phyloP scores from a whole-genome alignment of 768 basidiomycete genomes.

The Collybiopsis luxurians region DNA sequence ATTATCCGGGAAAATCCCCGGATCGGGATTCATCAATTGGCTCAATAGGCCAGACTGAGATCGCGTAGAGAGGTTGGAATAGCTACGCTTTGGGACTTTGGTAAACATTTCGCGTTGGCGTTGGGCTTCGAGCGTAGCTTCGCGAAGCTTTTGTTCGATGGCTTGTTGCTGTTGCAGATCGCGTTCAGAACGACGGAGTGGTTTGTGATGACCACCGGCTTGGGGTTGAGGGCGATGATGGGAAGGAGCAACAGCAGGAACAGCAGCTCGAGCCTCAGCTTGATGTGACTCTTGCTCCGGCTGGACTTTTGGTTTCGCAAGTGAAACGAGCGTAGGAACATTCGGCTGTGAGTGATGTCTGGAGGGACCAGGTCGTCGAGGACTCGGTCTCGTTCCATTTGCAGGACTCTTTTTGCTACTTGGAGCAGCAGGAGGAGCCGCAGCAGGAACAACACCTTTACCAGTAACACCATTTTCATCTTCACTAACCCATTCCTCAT shows the following conservation, averaged over 20 bases:
- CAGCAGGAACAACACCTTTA: not conserved
- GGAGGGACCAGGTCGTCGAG: slow-evolving; percentile 11
- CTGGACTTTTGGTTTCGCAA: slow-evolving; percentile 2
- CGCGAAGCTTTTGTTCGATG: slow-evolving; percentile 26
- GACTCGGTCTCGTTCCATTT: slow-evolving; percentile 21
- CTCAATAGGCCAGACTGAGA: slow-evolving; percentile 51
- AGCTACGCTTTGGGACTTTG: slow-evolving; percentile 66
- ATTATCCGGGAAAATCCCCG: slow-evolving; percentile 51
- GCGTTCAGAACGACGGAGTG: not conserved
- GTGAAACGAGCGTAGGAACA: not conserved
- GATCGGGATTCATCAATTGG: slow-evolving; percentile 72
- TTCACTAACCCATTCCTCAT: slow-evolving; percentile 59
- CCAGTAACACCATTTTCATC: slow-evolving; percentile 26
- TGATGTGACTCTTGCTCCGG: not conserved
- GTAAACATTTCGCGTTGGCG: slow-evolving; percentile 69
- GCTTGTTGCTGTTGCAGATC: slow-evolving; percentile 14
- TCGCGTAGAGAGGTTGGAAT: slow-evolving; percentile 49
- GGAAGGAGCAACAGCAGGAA: too few species aligned
- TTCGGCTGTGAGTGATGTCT: slow-evolving; percentile 5
- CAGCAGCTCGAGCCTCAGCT: too few species aligned
- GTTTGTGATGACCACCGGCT: not conserved
- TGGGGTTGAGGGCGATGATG: not conserved
- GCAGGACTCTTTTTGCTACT: not conserved
- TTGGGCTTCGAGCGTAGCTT: slow-evolving; percentile 62
- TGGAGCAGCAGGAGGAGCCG: not conserved